These are phyloP conservation scores for Chlorella vulgaris DNA, from an alignment of 139 green algal species.

Conservation along the genomic window DNA sequence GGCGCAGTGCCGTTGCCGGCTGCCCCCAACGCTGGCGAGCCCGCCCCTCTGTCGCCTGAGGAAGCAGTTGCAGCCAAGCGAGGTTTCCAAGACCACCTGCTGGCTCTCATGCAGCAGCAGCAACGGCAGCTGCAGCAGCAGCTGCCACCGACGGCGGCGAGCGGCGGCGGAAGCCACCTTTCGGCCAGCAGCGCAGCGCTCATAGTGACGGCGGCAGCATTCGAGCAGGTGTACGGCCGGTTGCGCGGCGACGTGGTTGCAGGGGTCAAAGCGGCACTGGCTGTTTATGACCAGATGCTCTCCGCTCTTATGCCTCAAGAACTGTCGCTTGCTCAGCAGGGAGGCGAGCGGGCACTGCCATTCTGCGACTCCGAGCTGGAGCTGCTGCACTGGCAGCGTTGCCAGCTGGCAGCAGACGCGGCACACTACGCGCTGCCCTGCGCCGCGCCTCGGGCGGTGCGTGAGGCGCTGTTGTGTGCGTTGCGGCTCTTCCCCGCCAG, in stretches of 20 bases:
- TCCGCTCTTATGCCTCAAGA: background rate
- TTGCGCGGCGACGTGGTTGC: background rate
- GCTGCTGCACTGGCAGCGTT: slow-evolving; percentile 11
- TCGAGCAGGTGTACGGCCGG: slow-evolving; percentile 1
- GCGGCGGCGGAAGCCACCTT: background rate
- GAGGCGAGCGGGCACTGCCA: background rate
- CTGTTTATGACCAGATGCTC: slow-evolving; percentile 28
- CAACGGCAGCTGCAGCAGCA: background rate
- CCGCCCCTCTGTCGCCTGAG: background rate
- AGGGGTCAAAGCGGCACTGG: slow-evolving; percentile 8
- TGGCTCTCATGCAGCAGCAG: slow-evolving; percentile 25
- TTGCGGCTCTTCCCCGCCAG: slow-evolving; percentile 53
- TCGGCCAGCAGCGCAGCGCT: background rate
- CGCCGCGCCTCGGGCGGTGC: background rate
- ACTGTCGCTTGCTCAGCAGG: background rate
- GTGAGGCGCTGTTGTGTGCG: slow-evolving; percentile 17
- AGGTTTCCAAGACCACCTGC: slow-evolving; percentile 24
- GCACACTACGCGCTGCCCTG: background rate
- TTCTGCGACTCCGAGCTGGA: background rate
- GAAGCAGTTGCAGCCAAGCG: slow-evolving; percentile 26
- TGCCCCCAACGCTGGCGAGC: background rate
- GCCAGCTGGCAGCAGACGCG: slow-evolving; percentile 10
- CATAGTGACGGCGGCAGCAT: background rate
- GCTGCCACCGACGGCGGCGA: background rate
- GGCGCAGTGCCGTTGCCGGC: background rate